Conservation (phyloP, 75 land plant genomes). For the Sequoia sempervirens region DNA sequence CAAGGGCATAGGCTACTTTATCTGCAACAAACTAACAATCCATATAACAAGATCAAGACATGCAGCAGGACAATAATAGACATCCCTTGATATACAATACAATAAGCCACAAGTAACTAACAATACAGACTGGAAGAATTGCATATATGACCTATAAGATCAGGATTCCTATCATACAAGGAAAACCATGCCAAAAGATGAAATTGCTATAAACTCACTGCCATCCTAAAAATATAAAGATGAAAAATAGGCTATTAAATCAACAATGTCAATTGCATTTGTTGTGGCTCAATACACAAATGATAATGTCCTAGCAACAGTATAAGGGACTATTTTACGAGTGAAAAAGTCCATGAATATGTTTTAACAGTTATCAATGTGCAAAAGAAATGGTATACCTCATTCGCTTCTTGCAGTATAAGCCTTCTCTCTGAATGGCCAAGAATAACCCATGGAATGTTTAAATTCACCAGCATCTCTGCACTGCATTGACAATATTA, state of each 20-base stretch:
- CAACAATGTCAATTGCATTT: background rate
- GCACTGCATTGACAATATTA: slow-evolving; percentile 41
- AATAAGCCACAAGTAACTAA: background rate
- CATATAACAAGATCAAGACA: slow-evolving; percentile 7
- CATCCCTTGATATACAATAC: background rate
- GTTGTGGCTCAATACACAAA: background rate
- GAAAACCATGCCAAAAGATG: background rate
- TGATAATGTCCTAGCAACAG: background rate
- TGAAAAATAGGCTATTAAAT: background rate
- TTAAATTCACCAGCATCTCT: slow-evolving; percentile 81
- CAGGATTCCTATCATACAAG: background rate
- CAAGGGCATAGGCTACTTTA: slow-evolving; percentile 79
- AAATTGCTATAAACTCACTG: background rate
- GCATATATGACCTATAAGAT: background rate
- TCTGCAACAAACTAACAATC: slow-evolving; percentile 76
- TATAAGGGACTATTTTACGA: background rate
- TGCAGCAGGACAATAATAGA: background rate
- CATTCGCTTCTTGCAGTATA: slow-evolving; percentile 52
- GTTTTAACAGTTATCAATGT: background rate
- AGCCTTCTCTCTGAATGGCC: slow-evolving; percentile 89
- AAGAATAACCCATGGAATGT: slow-evolving; percentile 86
- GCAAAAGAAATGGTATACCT: slow-evolving; percentile 28
- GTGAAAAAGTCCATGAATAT: background rate
- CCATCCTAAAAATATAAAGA: background rate
- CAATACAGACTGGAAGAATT: background rate